A percentile compares a stretch with the other conserved stretches of the same genome.
Conservation (phyloP, 1,284 basidiomycete genomes). For the Leccinum fuscescens region DNA sequence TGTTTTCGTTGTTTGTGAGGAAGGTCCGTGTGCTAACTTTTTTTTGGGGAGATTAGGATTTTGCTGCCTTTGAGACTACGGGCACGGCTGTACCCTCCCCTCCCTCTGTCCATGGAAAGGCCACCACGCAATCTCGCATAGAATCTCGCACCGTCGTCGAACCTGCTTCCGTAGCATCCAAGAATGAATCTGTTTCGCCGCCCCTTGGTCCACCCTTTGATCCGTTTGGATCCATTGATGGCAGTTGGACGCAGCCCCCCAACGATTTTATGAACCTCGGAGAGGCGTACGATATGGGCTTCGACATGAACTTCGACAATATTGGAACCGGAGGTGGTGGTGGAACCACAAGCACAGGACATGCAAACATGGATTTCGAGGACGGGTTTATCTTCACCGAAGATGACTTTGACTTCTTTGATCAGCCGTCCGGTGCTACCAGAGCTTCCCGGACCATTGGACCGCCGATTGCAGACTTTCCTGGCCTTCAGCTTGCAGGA, state of each 20-base stretch:
- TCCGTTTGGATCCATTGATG: conserved; percentile 41
- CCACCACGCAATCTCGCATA: conserved; percentile 23
- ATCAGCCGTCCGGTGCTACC: conserved; percentile 41
- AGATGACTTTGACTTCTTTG: conserved; percentile 78
- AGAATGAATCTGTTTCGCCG: conserved; percentile 17
- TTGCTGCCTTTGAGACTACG: conserved; percentile 41
- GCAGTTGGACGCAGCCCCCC: conserved; percentile 42
- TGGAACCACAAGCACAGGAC: conserved; percentile 28
- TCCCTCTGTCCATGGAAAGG: conserved; percentile 43
- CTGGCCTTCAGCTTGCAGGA: conserved; percentile 28
- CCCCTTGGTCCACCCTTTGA: conserved; percentile 28
- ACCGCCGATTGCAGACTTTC: conserved; percentile 16
- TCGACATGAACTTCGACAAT: conserved; percentile 45
- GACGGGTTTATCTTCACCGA: conserved; percentile 75
- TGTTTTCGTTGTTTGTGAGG: background rate
- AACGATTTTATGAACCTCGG: conserved; percentile 46
- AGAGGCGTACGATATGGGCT: conserved; percentile 44
- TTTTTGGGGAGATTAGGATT: conserved; percentile 37
- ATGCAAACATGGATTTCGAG: conserved; percentile 50
- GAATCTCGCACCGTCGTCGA: conserved; percentile 10
- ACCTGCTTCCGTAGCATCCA: conserved; percentile 11
- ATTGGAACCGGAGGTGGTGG: conserved; percentile 33
- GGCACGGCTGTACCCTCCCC: conserved; percentile 46
- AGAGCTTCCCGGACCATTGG: conserved; percentile 15
- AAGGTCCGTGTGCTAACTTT: background rate